A percentile compares a stretch with the other conserved stretches of the same genome.
phyloP scores from a whole-genome alignment of 495 filamentous ascomycete genomes.

The Oidiodendron maius region DNA sequence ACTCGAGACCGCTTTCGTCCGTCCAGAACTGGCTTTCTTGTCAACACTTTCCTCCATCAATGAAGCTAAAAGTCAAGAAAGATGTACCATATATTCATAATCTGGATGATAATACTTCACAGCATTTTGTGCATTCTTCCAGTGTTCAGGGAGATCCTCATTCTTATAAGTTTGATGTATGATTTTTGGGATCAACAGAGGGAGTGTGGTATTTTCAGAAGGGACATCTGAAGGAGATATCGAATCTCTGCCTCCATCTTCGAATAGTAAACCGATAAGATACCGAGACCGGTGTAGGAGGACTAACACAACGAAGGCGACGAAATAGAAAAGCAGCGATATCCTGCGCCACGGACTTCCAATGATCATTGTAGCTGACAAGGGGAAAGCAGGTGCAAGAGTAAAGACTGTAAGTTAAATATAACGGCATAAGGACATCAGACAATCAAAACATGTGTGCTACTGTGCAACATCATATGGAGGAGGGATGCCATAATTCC shows the following conservation, averaged over 20 bases:
- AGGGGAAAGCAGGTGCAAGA: too few relatives aligned
- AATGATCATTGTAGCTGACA: too few relatives aligned
- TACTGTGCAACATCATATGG: too few relatives aligned
- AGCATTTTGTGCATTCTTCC: constrained; percentile 62
- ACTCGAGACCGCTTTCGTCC: constrained; percentile 61
- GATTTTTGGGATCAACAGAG: constrained; percentile 69
- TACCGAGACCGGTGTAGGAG: constrained; percentile 55
- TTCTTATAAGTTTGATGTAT: constrained; percentile 69
- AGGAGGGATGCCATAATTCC: too few relatives aligned
- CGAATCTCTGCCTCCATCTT: constrained; percentile 57
- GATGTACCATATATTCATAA: constrained; percentile 68
- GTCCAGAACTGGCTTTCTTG: constrained; percentile 64
- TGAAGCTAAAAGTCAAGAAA: neutral
- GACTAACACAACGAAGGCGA: constrained; percentile 46
- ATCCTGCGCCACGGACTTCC: too few relatives aligned
- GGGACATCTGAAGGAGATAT: constrained; percentile 57
- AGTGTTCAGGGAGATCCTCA: constrained; percentile 65
- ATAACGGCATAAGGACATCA: too few relatives aligned
- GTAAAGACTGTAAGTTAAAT: too few relatives aligned
- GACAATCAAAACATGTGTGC: too few relatives aligned
- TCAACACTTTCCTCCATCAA: neutral
- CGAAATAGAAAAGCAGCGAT: too few relatives aligned
- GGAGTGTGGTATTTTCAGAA: constrained; percentile 32
- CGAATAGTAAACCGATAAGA: constrained; percentile 52
- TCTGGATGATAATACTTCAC: constrained; percentile 69